Evolutionary conservation across 2,329 filamentous ascomycete species (phyloP), one percentile per base, ranked within the genome.

Genomic region (Emericellopsis atlantica): DNA sequence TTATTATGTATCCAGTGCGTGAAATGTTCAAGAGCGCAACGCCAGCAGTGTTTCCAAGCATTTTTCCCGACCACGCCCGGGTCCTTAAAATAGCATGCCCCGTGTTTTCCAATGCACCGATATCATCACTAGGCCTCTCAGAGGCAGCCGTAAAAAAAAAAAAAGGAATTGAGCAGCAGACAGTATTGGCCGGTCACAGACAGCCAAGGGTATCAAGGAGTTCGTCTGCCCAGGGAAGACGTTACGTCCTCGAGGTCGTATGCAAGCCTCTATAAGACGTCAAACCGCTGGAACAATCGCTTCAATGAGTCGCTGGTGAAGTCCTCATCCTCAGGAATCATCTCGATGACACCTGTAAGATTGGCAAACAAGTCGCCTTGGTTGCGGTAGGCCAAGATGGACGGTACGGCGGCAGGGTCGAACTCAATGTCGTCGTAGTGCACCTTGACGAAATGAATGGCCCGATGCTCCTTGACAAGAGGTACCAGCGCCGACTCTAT

Each of bases 341-440:
- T 84, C 54, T 88, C 79, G 46, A 93, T 76, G 40, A 96, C 72
- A 41, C 90, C 89, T 0, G 92, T 85, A 40, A 96, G 68, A 52
- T 89, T 93, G 48, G 86, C 85, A 51, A 96, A 88, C 48, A 95
- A 79, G 48, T 96, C 89, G 40, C 88, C 89, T 54, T 81, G 77
- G 52, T 81, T 85, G 44, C 80, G 80, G 66, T 98, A 98, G 10
- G 85, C 90, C 38, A 96, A 69, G 32, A 96, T 69, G 4, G 92
- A 87, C 1, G 92, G 92, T 2, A 95, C 84, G 36, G 82, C 81
- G 26, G 88, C 84, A 44, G 84, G 78, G 57, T 95, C 87, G 69
- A 96, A 95, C 58, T 96, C 89, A 32, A 95, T 93, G 44, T 95
- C 89, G 46, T 84, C 80, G 57, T 87, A 86, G 61, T 94, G 81